Evolutionary conservation across 768 basidiomycete species (phyloP).

Genomic region (Gloeophyllum trabeum): DNA sequence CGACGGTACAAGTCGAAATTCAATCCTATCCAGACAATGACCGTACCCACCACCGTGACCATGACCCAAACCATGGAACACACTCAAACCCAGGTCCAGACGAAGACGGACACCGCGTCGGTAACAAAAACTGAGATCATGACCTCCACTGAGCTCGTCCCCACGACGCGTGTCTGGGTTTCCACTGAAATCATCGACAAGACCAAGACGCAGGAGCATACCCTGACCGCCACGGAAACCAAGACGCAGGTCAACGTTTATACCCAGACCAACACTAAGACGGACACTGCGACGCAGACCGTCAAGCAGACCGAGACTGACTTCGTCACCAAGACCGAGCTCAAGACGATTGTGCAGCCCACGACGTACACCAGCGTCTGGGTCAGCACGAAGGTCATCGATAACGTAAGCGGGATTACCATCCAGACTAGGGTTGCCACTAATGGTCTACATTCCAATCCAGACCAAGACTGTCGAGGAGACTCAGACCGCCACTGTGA

Average conservation of each 20-base stretch:
- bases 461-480: slow-evolving; percentile 6
- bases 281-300: slow-evolving; percentile 23
- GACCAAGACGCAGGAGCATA: slow-evolving; percentile 39
- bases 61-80: slow-evolving; percentile 6
- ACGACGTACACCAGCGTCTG: slow-evolving; percentile 45
- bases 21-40: slow-evolving; percentile 22
- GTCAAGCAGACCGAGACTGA: slow-evolving; percentile 38
- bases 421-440: too few relatives aligned
- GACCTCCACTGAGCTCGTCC: slow-evolving; percentile 42
- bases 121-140: slow-evolving; percentile 13
- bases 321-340: slow-evolving; percentile 41
- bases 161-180: slow-evolving; percentile 56
- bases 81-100: slow-evolving; percentile 12
- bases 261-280: slow-evolving; percentile 29
- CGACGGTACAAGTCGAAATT: slow-evolving; percentile 4
- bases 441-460: too few relatives aligned
- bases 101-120: slow-evolving; percentile 10
- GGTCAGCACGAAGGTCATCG: slow-evolving; percentile 43
- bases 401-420: slow-evolving; percentile 42
- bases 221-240: slow-evolving; percentile 53
- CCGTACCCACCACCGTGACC: slow-evolving; percentile 25
- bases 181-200: slow-evolving; percentile 54
- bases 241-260: slow-evolving; percentile 43
- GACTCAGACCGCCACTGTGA: slow-evolving; percentile 14
- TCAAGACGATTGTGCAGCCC: slow-evolving; percentile 41